Evolutionary conservation across 306 rosid species (phyloP).

Genomic region (Cucumis melo): DNA sequence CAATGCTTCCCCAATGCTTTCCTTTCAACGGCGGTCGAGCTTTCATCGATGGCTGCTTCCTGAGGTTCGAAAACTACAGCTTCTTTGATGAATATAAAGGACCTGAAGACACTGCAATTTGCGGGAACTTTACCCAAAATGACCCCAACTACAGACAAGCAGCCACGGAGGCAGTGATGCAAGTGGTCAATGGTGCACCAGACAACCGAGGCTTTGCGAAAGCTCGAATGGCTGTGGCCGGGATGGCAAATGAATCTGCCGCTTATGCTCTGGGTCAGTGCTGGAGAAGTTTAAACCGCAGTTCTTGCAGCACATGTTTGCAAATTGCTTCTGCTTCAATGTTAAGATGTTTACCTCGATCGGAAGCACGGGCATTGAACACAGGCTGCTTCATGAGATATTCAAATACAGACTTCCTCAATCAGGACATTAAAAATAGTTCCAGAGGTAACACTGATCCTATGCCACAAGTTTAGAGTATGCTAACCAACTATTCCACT

Average conservation of each 20-base stretch:
- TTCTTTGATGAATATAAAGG: slow-evolving; percentile 50
- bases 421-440: slow-evolving; percentile 27
- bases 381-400: slow-evolving; percentile 95
- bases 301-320: slow-evolving; percentile 60
- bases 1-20: slow-evolving; percentile 70
- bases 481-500: neutral
- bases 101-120: slow-evolving; percentile 33
- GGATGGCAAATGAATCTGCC: slow-evolving; percentile 32
- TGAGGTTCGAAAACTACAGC: slow-evolving; percentile 70
- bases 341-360: slow-evolving; percentile 56
- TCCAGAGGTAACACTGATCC: slow-evolving; percentile 35
- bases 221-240: slow-evolving; percentile 21
- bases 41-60: slow-evolving; percentile 81
- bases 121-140: slow-evolving; percentile 52
- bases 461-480: neutral
- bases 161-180: slow-evolving; percentile 32
- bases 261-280: slow-evolving; percentile 69
- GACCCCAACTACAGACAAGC: slow-evolving; percentile 27
- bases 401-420: slow-evolving; percentile 64
- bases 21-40: slow-evolving; percentile 57
- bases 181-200: slow-evolving; percentile 35
- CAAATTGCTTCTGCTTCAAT: slow-evolving; percentile 53
- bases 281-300: slow-evolving; percentile 60
- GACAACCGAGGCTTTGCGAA: slow-evolving; percentile 39
- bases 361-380: slow-evolving; percentile 65